Base-by-base conservation (phyloP, 1,139 yeast species). In the Zygosaccharomyces pseudobailii region DNA sequence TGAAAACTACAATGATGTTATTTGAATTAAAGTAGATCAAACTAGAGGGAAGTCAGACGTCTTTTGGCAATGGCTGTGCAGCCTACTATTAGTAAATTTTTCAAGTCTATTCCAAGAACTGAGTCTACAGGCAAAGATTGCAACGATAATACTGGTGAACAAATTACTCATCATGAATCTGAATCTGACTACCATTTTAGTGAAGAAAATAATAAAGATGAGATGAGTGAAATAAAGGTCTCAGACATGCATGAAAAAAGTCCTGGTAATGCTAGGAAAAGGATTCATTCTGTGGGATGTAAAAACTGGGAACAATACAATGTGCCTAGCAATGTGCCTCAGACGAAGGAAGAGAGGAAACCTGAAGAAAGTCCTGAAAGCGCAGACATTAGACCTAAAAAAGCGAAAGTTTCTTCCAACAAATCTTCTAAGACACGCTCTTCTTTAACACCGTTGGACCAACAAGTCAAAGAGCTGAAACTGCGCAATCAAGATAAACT, bases 391-490 rank as follows among this genome's bases (percentile, higher is more conserved):
- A 25, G 40, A 27, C 9, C 30, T 9, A 51, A 51, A 20, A 50
- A 40, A 35, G 6, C 33, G 2, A 51, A 47, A 17, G 8, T 47
- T 1, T 3, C 34, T 7, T 7, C 34, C 9, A 22, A 7, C 7
- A 38, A 23, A 20, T 8, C 7, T 7, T 40, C 30, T 3, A 47
- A 42, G 13, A 5, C 44, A 1, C 45, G 48, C n/a, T 21, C 42
- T 10, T 52, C 71, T 44, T 64, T 81, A 43, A 90, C 96, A 0
- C 96, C 97, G 0, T 68, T 89, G 42, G 97, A 89, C 56, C 76
- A 76, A 50, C 97, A 90, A 62, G 81, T 82, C 49, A 69, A 81
- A 22, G 82, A 79, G 3, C 68, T 92, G 43, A 88, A 88, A 57
- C 58, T 66, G 4, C 63, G 68, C 2, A 71, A 90, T 61, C 63